phyloP scores from a whole-genome alignment of 805 yeast species.

The Sugiyamaella marilandica region DNA sequence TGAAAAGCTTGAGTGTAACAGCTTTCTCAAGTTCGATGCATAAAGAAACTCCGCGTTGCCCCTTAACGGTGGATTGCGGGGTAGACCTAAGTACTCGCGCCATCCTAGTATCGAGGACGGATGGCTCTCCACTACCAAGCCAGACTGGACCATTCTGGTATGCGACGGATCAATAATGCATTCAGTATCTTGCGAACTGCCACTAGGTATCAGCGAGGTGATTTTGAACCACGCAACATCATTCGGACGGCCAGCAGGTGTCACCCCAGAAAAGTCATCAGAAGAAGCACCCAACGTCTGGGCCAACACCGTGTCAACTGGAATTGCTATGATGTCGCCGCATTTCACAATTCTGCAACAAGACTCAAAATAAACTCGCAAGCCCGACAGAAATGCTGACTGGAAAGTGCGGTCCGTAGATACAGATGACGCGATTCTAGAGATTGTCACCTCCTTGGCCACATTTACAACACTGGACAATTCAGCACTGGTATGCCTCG shows the following conservation, averaged over 20 bases:
- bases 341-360: conserved; percentile 52
- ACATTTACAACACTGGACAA: conserved; percentile 32
- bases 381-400: conserved; percentile 52
- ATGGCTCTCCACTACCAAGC: conserved; percentile 40
- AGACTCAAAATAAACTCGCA: conserved; percentile 58
- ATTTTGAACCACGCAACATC: conserved; percentile 83
- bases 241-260: conserved; percentile 63
- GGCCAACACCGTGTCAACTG: conserved; percentile 66
- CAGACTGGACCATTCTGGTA: conserved; percentile 68
- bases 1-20: conserved; percentile 46
- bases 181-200: conserved; percentile 13
- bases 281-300: conserved; percentile 38
- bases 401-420: conserved; percentile 63
- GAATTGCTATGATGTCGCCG: conserved; percentile 73
- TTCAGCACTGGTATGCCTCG: conserved; percentile 35
- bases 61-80: conserved; percentile 11
- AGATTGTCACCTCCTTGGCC: conserved; percentile 61
- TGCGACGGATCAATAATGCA: conserved; percentile 60
- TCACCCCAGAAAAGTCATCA: conserved; percentile 28
- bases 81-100: conserved; percentile 37
- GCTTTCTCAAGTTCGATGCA: conserved; percentile 49
- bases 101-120: conserved; percentile 36
- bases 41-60: conserved; percentile 34
- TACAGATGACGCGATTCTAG: conserved; percentile 63
- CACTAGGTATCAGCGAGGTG: conserved; percentile 38